A percentile compares a stretch with the other conserved stretches of the same genome.
Conservation (phyloP, 306 rosid genomes). For the Quercus robur region DNA sequence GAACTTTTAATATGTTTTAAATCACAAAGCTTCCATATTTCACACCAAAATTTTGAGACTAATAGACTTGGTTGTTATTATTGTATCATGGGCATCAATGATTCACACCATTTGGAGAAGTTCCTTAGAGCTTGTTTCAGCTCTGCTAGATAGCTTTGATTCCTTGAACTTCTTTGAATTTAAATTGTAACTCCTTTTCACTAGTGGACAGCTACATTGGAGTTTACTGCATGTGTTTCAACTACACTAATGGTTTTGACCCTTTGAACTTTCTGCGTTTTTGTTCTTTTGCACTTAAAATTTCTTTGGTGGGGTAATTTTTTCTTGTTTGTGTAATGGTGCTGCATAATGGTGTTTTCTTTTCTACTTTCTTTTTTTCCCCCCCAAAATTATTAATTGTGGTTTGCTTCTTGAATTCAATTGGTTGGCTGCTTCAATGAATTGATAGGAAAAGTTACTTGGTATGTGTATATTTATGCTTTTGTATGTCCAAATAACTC, state of each 20-base stretch:
- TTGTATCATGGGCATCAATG: no score
- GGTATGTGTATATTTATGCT: background rate
- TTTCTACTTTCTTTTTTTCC: background rate
- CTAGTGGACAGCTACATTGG: background rate
- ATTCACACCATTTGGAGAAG: no score
- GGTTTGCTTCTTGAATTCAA: background rate
- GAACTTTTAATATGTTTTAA: no score
- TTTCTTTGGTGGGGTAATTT: background rate
- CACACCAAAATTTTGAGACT: no score
- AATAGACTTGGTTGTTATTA: no score
- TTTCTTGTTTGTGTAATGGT: background rate
- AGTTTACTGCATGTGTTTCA: background rate
- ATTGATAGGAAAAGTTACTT: background rate
- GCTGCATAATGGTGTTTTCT: background rate
- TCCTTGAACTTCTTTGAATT: background rate
- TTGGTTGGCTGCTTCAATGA: background rate
- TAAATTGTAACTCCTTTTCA: background rate
- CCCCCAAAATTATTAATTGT: background rate
- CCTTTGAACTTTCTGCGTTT: background rate
- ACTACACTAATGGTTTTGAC: background rate
- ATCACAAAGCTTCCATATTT: no score
- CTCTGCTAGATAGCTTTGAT: no score
- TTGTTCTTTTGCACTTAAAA: background rate
- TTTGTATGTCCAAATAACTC: background rate
- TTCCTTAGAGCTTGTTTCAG: no score